These are phyloP conservation scores for Penicillium bovifimosum DNA, from an alignment of 495 filamentous ascomycete species.

Conservation along the genomic window DNA sequence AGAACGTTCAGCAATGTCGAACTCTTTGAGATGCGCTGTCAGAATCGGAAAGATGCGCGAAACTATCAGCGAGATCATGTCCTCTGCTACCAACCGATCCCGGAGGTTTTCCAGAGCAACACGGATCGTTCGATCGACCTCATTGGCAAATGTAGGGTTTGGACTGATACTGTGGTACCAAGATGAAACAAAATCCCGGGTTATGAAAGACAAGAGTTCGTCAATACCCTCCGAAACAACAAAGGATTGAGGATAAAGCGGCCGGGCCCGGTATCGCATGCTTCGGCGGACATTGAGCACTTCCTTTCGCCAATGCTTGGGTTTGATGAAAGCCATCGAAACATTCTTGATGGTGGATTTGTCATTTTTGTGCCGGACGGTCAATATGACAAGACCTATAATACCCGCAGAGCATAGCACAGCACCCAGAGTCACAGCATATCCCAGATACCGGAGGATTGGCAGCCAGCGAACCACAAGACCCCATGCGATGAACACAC, in stretches of 20 bases:
- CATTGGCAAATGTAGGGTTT: slow-evolving; percentile 71
- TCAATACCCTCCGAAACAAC: slow-evolving; percentile 77
- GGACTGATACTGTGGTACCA: slow-evolving; percentile 88
- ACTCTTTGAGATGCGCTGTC: slow-evolving; percentile 86
- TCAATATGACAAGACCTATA: slow-evolving; percentile 54
- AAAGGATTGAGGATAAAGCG: slow-evolving; percentile 73
- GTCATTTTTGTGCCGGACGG: slow-evolving; percentile 45
- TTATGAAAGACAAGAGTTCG: slow-evolving; percentile 67
- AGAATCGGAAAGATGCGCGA: slow-evolving; percentile 81
- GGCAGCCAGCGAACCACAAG: slow-evolving; percentile 76
- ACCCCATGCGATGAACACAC: slow-evolving; percentile 79
- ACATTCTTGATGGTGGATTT: slow-evolving; percentile 27
- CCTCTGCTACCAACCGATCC: slow-evolving; percentile 62
- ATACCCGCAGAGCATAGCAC: slow-evolving; percentile 48
- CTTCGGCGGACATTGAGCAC: slow-evolving; percentile 51
- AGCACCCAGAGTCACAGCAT: slow-evolving; percentile 67
- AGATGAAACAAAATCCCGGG: slow-evolving; percentile 77
- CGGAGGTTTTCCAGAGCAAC: slow-evolving; percentile 64
- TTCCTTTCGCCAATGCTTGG: slow-evolving; percentile 64
- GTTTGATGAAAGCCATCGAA: slow-evolving; percentile 54
- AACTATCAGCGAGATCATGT: slow-evolving; percentile 75
- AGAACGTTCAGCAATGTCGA: slow-evolving; percentile 81
- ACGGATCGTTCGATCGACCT: slow-evolving; percentile 76
- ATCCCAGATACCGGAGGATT: slow-evolving; percentile 68
- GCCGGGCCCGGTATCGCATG: slow-evolving; percentile 44